Evolutionary conservation across 2,329 filamentous ascomycete species (phyloP).

Genomic region (Periconia macrospinosa): DNA sequence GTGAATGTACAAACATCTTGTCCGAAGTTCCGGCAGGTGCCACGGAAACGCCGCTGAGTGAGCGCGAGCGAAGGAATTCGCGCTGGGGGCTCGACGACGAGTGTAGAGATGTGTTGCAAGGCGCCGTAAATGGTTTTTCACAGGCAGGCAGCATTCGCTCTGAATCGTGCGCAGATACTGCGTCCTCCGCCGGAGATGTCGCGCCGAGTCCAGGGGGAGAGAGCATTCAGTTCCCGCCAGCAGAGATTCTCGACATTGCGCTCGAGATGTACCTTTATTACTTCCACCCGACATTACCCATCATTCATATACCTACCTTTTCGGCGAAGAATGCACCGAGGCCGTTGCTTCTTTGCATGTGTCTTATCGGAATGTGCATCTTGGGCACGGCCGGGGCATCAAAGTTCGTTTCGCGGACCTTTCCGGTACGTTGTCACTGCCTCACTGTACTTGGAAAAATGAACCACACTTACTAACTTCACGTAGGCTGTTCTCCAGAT

Average conservation of each 20-base stretch:
- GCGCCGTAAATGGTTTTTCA: slow-evolving; percentile 28
- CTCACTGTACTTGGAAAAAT: background rate
- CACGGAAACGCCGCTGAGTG: slow-evolving; percentile 27
- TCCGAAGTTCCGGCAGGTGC: slow-evolving; percentile 28
- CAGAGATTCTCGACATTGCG: slow-evolving; percentile 57
- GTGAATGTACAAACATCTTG: slow-evolving; percentile 40
- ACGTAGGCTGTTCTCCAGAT: slow-evolving; percentile 41
- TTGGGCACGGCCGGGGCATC: slow-evolving; percentile 56
- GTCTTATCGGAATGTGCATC: slow-evolving; percentile 56
- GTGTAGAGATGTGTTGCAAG: slow-evolving; percentile 46
- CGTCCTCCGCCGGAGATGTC: slow-evolving; percentile 31
- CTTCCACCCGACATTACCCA: slow-evolving; percentile 56
- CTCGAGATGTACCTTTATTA: slow-evolving; percentile 58
- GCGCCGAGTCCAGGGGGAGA: slow-evolving; percentile 28
- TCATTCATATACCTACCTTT: slow-evolving; percentile 58
- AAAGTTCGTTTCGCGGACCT: slow-evolving; percentile 53
- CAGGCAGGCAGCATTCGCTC: slow-evolving; percentile 20
- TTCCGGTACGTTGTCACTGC: slow-evolving; percentile 33
- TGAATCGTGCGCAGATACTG: slow-evolving; percentile 33
- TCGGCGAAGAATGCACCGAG: slow-evolving; percentile 51
- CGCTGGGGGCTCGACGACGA: slow-evolving; percentile 42
- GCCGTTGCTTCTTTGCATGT: slow-evolving; percentile 55
- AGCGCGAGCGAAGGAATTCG: slow-evolving; percentile 34
- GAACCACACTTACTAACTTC: background rate
- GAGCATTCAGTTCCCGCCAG: slow-evolving; percentile 48